phyloP scores from a whole-genome alignment of 2,329 filamentous ascomycete species.

The Chaetomiaceae sp. region DNA sequence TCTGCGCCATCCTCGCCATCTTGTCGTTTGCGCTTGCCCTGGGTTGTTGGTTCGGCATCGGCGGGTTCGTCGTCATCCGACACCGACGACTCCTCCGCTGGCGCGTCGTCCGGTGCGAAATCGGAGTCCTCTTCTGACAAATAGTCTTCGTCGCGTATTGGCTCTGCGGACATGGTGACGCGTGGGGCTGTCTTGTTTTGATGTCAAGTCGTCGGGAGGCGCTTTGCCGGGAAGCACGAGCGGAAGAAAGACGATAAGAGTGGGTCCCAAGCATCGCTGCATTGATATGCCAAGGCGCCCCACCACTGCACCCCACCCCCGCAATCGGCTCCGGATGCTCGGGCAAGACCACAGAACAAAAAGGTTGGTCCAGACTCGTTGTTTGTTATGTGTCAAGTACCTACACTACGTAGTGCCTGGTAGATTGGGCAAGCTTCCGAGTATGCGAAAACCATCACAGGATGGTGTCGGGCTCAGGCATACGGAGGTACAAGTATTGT shows the following conservation, averaged over 20 bases:
- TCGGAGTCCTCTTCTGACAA: constrained; percentile 70
- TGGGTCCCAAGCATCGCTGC: background rate
- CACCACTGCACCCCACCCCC: constrained; percentile 10
- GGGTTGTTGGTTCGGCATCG: constrained; percentile 25
- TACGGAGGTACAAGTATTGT: too few species aligned
- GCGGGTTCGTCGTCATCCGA: constrained; percentile 48
- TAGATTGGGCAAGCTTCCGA: too few species aligned
- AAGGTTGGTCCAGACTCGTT: too few species aligned
- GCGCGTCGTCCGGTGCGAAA: constrained; percentile 57
- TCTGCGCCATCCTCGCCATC: constrained; percentile 33
- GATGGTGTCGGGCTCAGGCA: too few species aligned
- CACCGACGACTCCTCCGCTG: constrained; percentile 40
- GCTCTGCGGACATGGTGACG: constrained; percentile 41
- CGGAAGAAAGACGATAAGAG: constrained; percentile 2
- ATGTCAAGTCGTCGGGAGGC: background rate
- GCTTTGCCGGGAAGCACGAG: constrained; percentile 1
- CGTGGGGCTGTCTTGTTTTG: background rate
- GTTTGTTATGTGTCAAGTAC: too few species aligned
- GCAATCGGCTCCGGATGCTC: constrained; percentile 5
- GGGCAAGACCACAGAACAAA: background rate
- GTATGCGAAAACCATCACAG: too few species aligned
- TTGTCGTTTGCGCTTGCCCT: constrained; percentile 34
- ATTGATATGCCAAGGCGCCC: background rate
- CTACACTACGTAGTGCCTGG: too few species aligned
- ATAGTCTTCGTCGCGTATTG: constrained; percentile 49